Conservation (phyloP, 139 green algal species). For the Chlorella sp. region DNA sequence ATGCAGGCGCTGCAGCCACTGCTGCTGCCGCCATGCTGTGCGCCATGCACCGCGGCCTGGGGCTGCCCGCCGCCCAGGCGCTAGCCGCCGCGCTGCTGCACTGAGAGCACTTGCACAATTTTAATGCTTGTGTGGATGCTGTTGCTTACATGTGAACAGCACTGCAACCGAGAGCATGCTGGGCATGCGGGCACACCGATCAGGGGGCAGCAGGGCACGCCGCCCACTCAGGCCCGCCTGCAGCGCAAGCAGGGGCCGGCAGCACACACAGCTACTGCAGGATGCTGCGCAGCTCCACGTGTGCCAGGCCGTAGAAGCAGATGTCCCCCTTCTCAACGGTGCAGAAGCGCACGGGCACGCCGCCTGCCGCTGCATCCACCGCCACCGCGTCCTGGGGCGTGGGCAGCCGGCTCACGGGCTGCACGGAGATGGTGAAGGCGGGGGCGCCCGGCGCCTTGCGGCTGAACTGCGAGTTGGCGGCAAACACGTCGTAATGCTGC, state of each 20-base stretch:
- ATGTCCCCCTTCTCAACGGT: conserved; percentile 52
- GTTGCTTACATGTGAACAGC: no score
- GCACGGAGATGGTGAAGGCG: conserved; percentile 14
- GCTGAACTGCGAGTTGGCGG: conserved; percentile 41
- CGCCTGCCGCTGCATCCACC: conserved; percentile 23
- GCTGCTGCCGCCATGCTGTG: conserved; percentile 21
- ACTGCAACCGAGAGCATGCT: no score
- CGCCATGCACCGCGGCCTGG: neutral
- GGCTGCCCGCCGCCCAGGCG: conserved; percentile 22
- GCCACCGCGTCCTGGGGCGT: conserved; percentile 2
- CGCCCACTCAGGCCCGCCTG: no score
- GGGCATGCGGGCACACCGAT: no score
- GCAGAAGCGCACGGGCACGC: conserved; percentile 25
- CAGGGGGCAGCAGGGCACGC: no score
- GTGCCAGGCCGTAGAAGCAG: conserved; percentile 36
- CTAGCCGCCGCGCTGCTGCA: conserved; percentile 16
- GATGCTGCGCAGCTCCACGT: conserved; percentile 31
- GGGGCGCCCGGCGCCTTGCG: conserved; percentile 27
- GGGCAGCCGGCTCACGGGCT: neutral
- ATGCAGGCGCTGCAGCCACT: neutral
- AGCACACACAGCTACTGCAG: neutral
- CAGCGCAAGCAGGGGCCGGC: no score
- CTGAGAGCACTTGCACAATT: neutral
- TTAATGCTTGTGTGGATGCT: neutral
- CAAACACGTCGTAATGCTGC: conserved; percentile 47